Conservation (phyloP, 345 rosid species). For the Lenwebbia sp. region DNA sequence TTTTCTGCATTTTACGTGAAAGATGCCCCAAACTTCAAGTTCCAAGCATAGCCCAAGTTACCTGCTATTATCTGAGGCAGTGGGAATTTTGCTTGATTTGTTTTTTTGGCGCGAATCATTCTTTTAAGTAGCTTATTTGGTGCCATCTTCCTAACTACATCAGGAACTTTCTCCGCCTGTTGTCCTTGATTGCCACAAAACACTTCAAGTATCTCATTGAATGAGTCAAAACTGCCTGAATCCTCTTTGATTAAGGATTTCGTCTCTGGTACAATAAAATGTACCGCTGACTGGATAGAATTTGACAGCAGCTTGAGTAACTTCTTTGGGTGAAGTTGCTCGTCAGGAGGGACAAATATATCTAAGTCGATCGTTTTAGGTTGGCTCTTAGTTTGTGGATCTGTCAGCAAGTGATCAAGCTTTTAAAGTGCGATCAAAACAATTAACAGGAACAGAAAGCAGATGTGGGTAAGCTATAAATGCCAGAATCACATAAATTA, state of each 20-base stretch:
- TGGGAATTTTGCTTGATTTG: constrained; percentile 19
- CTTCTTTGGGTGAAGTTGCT: constrained; percentile 37
- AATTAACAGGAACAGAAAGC: background rate
- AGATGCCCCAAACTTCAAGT: background rate
- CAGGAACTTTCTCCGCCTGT: constrained; percentile 1
- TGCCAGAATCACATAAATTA: background rate
- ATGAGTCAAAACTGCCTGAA: constrained; percentile 28
- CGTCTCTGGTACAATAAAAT: constrained; percentile 31
- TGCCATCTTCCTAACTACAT: constrained; percentile 23
- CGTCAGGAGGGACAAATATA: constrained; percentile 50
- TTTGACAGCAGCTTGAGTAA: constrained; percentile 30
- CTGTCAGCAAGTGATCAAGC: constrained; percentile 1
- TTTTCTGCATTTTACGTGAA: background rate
- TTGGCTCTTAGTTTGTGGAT: constrained; percentile 18
- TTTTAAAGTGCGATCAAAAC: background rate
- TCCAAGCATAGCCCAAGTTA: background rate
- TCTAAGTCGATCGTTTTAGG: constrained; percentile 19
- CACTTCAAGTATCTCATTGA: constrained; percentile 34
- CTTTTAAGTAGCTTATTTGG: constrained; percentile 13
- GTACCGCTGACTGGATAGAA: constrained; percentile 22
- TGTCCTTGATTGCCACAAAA: constrained; percentile 20
- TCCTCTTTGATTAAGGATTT: constrained; percentile 15
- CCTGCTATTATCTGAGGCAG: constrained; percentile 44
- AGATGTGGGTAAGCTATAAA: background rate
- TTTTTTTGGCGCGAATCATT: constrained; percentile 9